Evolutionary conservation across 2,329 filamentous ascomycete genomes (phyloP).

Genomic region (Neopestalotiopsis sp.): DNA sequence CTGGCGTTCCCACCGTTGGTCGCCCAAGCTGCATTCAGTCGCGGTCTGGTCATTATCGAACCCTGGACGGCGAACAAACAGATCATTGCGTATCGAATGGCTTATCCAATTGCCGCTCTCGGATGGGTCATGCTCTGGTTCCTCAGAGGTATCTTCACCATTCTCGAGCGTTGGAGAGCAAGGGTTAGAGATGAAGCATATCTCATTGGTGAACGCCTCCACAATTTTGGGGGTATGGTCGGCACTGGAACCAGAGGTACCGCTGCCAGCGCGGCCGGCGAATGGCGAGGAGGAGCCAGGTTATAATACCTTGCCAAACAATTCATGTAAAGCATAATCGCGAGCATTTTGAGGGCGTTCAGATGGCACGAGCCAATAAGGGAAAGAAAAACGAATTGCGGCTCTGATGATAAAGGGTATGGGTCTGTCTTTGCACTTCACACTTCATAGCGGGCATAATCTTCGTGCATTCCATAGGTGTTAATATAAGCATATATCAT

Average conservation of each 20-base stretch:
- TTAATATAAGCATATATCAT: background rate
- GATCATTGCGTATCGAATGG: slow-evolving; percentile 56
- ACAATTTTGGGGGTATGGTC: slow-evolving; percentile 70
- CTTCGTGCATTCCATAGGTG: background rate
- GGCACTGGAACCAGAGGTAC: slow-evolving; percentile 10
- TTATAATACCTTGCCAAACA: slow-evolving; percentile 7
- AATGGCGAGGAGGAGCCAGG: slow-evolving; percentile 10
- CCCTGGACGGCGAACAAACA: slow-evolving; percentile 28
- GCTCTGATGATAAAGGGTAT: background rate
- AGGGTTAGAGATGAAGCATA: slow-evolving; percentile 94
- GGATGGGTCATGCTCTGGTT: slow-evolving; percentile 50
- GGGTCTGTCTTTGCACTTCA: background rate
- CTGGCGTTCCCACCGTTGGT: slow-evolving; percentile 68
- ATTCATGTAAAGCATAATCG: background rate
- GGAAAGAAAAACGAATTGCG: background rate
- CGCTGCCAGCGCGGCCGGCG: background rate
- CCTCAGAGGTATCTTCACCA: slow-evolving; percentile 58
- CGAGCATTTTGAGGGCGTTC: background rate
- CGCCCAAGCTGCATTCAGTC: slow-evolving; percentile 54
- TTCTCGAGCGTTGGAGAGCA: slow-evolving; percentile 77
- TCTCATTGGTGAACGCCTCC: slow-evolving; percentile 88
- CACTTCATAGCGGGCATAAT: background rate
- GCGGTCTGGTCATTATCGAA: slow-evolving; percentile 27
- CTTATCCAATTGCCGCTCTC: slow-evolving; percentile 72
- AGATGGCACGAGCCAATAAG: background rate